Base-by-base conservation (phyloP, 768 basidiomycete genomes). In the Tricholoma matsutake region DNA sequence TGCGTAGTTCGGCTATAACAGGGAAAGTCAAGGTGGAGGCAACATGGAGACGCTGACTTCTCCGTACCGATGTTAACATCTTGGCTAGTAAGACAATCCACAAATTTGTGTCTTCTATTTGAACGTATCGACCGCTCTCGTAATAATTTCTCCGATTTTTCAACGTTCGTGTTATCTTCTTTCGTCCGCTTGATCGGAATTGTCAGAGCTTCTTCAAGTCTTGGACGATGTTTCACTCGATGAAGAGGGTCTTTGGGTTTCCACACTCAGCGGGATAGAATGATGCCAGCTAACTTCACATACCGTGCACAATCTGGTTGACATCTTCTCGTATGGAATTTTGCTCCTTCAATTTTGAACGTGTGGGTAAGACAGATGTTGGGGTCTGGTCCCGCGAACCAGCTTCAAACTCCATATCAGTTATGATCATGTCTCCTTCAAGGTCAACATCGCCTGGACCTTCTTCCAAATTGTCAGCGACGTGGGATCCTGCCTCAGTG, bases 31-130 rank as follows among this genome's bases (percentile, higher is more conserved):
- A 29, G 28, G 51, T 31, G 29, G 51, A 53, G 60, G 37, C 54
- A 32, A 29, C 32, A 56, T 53, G 32, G 32, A 53, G 22, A 22
- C 55, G 32, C 47, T 3, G 43, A 56, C 7, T 9, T 54, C 45
- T 41, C 78, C 87, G 64, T 67, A 91, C 91, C 85, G 52, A 97
- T 89, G 71, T 94, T 89, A 54, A 96, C 87, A 64, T 93, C 90
- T 57, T 88, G 85, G 61, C 81, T 82, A 29, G 80, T 81, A 45
- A 96, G 75, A 71, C 91, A 94, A 60, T 91, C 88, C 41, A 91
- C 76, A 70, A 96, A 94, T 68, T 93, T 95, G 62, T 87, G 82
- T 57, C 86, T 84, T 64, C 90, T 82, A 69, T 89, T 92, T 10
- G 88, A 86, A 59, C 86, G 83, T 71, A 93, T 89, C 9, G 91